Base-by-base conservation (phyloP, 2,329 filamentous ascomycete genomes). In the Nothophaeocryptopus gaeumannii region DNA sequence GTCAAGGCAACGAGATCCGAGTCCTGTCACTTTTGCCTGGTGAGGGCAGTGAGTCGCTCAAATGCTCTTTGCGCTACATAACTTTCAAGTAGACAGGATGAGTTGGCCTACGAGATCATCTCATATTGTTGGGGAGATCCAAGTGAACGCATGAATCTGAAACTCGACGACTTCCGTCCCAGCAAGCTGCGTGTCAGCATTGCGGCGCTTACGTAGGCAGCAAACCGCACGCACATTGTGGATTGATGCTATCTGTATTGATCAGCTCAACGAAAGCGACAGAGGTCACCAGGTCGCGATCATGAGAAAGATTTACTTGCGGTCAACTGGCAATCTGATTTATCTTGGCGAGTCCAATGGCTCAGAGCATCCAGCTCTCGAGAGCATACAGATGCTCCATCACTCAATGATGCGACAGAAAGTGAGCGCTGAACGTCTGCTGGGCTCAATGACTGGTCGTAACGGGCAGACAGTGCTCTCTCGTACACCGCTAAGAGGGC, bases 241-340 rank as follows among this genome's bases (percentile, higher is more conserved):
- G 39, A 40, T 52, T 9, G 49, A 52, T 39, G 39, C 49, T 2
- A 36, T 52, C 3, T 52, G 49, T 39, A 52, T 52, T 38, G 43
- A 52, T 40, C 49, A 52, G 30, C 7, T 7, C 16, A 39, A 52
- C 31, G 16, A 39, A 0, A 20, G 16, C 5, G 49, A 52, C 12
- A 32, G 44, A 8, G 33, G 26, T 5, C n/a, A 32, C 15, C 49
- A 52, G 34, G 49, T 52, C 8, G 16, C 31, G 0, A 12, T 43
- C 13, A 52, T 52, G 49, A 30, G 35, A 12, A 15, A 26, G 1
- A 35, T 52, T 11, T 52, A 47, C 14, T 26, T 14, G 5, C n/a
- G 12, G 1, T 38, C 43, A 15, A 38, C n/a, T 14, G 45, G 32
- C 7, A 52, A 47, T 39, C 8, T 52, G 38, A 43, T 47, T 8